Evolutionary conservation across 345 rosid genomes (phyloP).

Genomic region (Gossypium rotundifolium): DNA sequence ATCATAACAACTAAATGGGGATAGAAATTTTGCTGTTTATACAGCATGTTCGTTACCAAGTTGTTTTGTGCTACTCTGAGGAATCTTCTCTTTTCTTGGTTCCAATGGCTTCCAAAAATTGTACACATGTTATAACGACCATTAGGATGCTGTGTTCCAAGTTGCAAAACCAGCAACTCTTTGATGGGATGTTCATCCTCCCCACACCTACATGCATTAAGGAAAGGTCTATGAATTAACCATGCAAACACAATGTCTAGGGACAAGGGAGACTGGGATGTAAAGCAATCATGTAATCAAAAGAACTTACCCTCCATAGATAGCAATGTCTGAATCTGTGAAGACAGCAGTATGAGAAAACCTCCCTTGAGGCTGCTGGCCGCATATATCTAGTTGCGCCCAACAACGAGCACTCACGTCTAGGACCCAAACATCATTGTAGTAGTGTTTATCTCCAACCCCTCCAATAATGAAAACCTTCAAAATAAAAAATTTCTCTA

Average conservation of each 20-base stretch:
- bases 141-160: constrained; percentile 35
- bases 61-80: constrained; percentile 20
- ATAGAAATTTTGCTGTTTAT: background rate
- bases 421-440: constrained; percentile 64
- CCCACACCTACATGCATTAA: constrained; percentile 40
- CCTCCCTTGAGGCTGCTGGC: constrained; percentile 68
- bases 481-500: background rate
- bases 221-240: background rate
- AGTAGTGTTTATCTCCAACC: constrained; percentile 66
- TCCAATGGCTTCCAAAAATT: constrained; percentile 42
- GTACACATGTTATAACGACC: constrained; percentile 29
- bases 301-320: constrained; percentile 60
- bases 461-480: constrained; percentile 71
- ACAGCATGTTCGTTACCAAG: constrained; percentile 19
- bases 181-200: constrained; percentile 73
- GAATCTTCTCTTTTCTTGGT: constrained; percentile 30
- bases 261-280: background rate
- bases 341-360: constrained; percentile 71
- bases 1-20: constrained; percentile 2
- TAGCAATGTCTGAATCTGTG: constrained; percentile 32
- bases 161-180: constrained; percentile 54
- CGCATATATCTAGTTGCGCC: constrained; percentile 40
- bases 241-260: background rate
- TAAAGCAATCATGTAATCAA: background rate
- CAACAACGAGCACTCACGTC: constrained; percentile 38